A percentile compares a stretch with the other conserved stretches of the same genome.
phyloP scores from a whole-genome alignment of 352 stramenopile genomes.

The Pythium pyrilobum region DNA sequence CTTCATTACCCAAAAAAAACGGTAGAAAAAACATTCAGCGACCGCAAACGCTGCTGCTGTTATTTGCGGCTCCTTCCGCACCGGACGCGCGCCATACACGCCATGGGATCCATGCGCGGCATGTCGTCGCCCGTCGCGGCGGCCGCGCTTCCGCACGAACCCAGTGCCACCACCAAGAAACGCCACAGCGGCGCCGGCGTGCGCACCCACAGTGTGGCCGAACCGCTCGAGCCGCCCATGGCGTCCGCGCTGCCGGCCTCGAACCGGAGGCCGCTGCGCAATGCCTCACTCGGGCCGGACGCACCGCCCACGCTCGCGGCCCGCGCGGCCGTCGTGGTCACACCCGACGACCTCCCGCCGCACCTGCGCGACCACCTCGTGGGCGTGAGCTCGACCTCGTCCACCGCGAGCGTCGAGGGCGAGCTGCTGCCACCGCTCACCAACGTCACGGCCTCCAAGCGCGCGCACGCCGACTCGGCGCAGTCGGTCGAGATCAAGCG shows the following conservation, averaged over 20 bases:
- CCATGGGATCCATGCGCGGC: slow-evolving; percentile 20
- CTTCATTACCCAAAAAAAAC: slow-evolving; percentile 3
- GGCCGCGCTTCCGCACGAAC: neutral
- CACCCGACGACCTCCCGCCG: slow-evolving; percentile 35
- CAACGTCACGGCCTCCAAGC: slow-evolving; percentile 46
- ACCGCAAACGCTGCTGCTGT: no score
- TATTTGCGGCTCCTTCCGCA: no score
- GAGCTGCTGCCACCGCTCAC: slow-evolving; percentile 60
- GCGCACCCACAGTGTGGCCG: slow-evolving; percentile 1
- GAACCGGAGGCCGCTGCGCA: slow-evolving; percentile 8
- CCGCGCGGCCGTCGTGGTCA: neutral
- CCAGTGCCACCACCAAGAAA: slow-evolving; percentile 7
- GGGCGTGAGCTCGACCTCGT: slow-evolving; percentile 24
- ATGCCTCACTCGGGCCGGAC: slow-evolving; percentile 15
- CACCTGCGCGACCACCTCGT: slow-evolving; percentile 61
- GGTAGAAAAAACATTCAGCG: slow-evolving; percentile 15
- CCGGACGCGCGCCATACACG: neutral
- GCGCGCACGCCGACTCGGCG: slow-evolving; percentile 22
- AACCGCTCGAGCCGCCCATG: slow-evolving; percentile 24
- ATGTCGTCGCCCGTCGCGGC: slow-evolving; percentile 12
- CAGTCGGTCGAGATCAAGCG: slow-evolving; percentile 41
- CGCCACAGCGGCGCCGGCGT: slow-evolving; percentile 4
- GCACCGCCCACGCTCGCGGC: neutral
- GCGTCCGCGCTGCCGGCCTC: neutral
- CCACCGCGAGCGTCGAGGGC: slow-evolving; percentile 22